Evolutionary conservation across 306 rosid species (phyloP).

Genomic region (Chamaecrista fasciculata): DNA sequence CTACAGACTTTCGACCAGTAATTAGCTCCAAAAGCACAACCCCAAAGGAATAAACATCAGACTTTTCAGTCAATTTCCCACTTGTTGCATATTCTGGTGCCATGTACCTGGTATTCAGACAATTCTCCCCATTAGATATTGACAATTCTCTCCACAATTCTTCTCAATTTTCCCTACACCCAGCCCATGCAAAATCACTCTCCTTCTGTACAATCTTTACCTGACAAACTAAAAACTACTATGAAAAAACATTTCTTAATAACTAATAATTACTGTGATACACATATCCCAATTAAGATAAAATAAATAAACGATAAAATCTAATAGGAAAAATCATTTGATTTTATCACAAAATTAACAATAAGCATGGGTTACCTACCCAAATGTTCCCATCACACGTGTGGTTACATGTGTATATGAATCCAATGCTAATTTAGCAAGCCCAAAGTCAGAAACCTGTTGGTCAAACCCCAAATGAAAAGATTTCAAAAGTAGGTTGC

Average conservation of each 20-base stretch:
- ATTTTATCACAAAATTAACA: slow-evolving; percentile 4
- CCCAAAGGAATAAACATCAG: slow-evolving; percentile 93
- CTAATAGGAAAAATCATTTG: background rate
- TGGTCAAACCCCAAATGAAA: slow-evolving; percentile 27
- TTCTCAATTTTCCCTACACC: slow-evolving; percentile 5
- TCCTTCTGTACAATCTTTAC: background rate
- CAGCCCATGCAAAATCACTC: background rate
- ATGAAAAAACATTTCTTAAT: background rate
- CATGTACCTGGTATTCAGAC: slow-evolving; percentile 70
- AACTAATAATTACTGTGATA: background rate
- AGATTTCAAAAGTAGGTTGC: background rate
- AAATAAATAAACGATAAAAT: background rate
- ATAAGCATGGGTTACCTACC: slow-evolving; percentile 48
- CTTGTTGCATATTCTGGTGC: slow-evolving; percentile 99
- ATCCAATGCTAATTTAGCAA: slow-evolving; percentile 89
- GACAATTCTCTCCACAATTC: slow-evolving; percentile 23
- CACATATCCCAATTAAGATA: background rate
- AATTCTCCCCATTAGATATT: slow-evolving; percentile 34
- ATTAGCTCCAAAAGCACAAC: slow-evolving; percentile 96
- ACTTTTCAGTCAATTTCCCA: slow-evolving; percentile 94
- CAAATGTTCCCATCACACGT: slow-evolving; percentile 99
- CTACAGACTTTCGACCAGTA: slow-evolving; percentile 93
- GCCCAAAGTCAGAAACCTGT: slow-evolving; percentile 99
- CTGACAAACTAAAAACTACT: background rate
- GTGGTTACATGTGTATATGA: slow-evolving; percentile 88